Percentiles rank a stretch among this genome's conserved stretches.
These are phyloP conservation scores for Phytopythium boreale DNA, from an alignment of 352 stramenopile species.

Conservation along the genomic window DNA sequence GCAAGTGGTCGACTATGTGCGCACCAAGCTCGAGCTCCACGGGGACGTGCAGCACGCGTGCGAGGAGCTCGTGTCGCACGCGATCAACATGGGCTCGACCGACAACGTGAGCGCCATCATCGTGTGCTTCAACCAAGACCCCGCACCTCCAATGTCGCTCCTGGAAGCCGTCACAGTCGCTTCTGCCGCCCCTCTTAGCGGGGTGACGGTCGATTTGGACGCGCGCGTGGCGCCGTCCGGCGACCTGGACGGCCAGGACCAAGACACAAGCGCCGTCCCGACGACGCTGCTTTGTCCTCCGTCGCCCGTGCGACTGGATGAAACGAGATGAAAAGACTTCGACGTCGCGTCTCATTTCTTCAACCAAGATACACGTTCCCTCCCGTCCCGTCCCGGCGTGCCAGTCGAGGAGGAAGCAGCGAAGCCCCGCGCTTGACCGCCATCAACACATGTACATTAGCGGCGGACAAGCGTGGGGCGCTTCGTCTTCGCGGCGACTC, in stretches of 20 bases:
- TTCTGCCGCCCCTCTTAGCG: slow-evolving; percentile 13
- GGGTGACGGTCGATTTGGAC: slow-evolving; percentile 2
- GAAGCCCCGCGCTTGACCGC: background rate
- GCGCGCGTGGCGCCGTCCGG: slow-evolving; percentile 13
- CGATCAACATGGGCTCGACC: slow-evolving; percentile 72
- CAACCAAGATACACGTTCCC: background rate
- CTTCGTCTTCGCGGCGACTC: background rate
- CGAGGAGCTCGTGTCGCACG: slow-evolving; percentile 80
- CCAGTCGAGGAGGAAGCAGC: background rate
- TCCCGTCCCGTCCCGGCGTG: background rate
- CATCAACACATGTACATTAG: slow-evolving; percentile 5
- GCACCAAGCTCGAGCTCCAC: slow-evolving; percentile 60
- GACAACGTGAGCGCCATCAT: slow-evolving; percentile 86
- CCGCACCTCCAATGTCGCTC: slow-evolving; percentile 23
- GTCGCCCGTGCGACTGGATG: background rate
- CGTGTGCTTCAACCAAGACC: slow-evolving; percentile 72
- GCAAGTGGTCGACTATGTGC: slow-evolving; percentile 82
- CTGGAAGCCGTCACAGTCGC: slow-evolving; percentile 33
- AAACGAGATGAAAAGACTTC: background rate
- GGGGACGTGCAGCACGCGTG: slow-evolving; percentile 74
- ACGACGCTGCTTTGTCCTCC: slow-evolving; percentile 4
- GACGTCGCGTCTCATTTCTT: background rate
- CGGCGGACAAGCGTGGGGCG: background rate
- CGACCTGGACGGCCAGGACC: background rate
- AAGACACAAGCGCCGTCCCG: background rate